These are phyloP conservation scores for Tetracentron sinense DNA, from an alignment of 164 flowering plant genomes.

Conservation along the genomic window DNA sequence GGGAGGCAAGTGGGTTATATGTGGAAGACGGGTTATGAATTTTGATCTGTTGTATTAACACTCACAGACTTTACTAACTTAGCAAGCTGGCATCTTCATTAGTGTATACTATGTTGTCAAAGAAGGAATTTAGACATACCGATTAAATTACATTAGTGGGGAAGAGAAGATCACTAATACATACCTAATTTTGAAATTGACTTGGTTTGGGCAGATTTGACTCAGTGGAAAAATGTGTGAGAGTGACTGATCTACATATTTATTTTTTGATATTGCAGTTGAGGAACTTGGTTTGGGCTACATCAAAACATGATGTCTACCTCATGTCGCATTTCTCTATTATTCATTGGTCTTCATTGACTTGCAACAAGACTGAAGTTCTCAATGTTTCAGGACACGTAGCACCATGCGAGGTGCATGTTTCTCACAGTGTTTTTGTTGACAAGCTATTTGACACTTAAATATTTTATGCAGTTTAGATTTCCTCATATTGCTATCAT, in stretches of 20 bases:
- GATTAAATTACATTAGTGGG: too few relatives aligned
- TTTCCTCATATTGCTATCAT: background rate
- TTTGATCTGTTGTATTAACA: too few relatives aligned
- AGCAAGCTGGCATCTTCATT: too few relatives aligned
- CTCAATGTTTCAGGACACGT: conserved; percentile 64
- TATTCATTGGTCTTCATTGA: conserved; percentile 61
- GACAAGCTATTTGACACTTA: background rate
- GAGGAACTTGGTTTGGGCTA: conserved; percentile 69
- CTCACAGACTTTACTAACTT: too few relatives aligned
- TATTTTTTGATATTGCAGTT: conserved; percentile 36
- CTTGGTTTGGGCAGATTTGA: background rate
- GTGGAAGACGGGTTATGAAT: too few relatives aligned
- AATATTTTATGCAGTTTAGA: background rate
- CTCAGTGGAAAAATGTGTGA: background rate
- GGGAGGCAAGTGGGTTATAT: too few relatives aligned
- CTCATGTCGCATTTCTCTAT: conserved; percentile 52
- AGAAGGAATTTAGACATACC: too few relatives aligned
- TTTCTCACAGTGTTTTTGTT: conserved; percentile 1
- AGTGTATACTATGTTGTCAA: too few relatives aligned
- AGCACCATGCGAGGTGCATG: conserved; percentile 52
- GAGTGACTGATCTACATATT: conserved; percentile 3
- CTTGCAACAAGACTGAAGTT: conserved; percentile 43
- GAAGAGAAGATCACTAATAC: too few relatives aligned
- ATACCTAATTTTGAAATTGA: too few relatives aligned
- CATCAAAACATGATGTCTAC: conserved; percentile 72